A percentile compares a stretch with the other conserved stretches of the same genome.
Conservation (phyloP, 495 filamentous ascomycete genomes). For the Podospora comata region DNA sequence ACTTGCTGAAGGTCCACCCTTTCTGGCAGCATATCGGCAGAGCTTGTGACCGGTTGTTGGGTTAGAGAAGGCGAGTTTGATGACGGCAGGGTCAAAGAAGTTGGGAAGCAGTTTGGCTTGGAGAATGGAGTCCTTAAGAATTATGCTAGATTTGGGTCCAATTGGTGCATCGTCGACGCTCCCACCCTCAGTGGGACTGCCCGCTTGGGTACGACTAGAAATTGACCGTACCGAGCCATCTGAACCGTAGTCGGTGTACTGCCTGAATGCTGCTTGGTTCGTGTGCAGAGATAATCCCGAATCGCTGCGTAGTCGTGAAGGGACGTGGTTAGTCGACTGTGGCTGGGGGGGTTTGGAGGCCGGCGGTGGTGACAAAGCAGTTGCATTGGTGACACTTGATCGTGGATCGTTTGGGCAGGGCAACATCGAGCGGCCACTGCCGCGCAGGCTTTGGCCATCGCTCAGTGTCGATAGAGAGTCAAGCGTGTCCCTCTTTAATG, state of each 20-base stretch:
- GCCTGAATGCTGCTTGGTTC: conserved; percentile 34
- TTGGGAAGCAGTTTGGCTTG: conserved; percentile 27
- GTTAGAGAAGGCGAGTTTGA: conserved; percentile 47
- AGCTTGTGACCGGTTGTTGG: conserved; percentile 43
- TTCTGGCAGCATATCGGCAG: conserved; percentile 37
- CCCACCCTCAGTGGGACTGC: conserved; percentile 19
- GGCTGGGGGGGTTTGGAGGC: conserved; percentile 9
- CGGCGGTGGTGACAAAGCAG: conserved; percentile 29
- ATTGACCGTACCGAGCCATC: conserved; percentile 23
- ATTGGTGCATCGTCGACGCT: conserved; percentile 22
- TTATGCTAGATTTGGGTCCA: not conserved
- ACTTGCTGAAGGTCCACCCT: conserved; percentile 40
- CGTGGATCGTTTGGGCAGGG: conserved; percentile 16
- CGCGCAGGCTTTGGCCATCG: conserved; percentile 17
- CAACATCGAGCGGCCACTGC: conserved; percentile 16
- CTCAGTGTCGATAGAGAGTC: conserved; percentile 23
- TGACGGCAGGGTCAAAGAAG: conserved; percentile 47
- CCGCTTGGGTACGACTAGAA: conserved; percentile 4
- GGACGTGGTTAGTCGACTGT: conserved; percentile 14
- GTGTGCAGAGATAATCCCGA: conserved; percentile 40
- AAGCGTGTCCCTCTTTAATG: conserved; percentile 19
- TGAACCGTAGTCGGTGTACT: conserved; percentile 35
- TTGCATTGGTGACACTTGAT: conserved; percentile 17
- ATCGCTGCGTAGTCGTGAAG: conserved; percentile 37
- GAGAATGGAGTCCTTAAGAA: conserved; percentile 4